These are phyloP conservation scores for Fonsecaea nubica DNA, from an alignment of 2,329 filamentous ascomycete genomes.

Conservation along the genomic window DNA sequence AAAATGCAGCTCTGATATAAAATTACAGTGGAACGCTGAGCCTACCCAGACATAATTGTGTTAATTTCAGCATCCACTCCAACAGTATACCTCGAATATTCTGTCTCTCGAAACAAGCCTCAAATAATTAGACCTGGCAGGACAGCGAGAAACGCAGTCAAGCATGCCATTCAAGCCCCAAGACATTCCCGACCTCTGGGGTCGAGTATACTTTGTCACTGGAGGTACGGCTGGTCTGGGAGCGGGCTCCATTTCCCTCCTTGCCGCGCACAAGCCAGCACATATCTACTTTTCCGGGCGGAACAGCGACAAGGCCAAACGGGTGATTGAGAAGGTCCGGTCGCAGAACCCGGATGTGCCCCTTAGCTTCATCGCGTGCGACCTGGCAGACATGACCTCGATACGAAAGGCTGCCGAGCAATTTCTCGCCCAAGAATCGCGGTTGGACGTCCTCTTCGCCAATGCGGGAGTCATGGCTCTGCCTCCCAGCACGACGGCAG, in stretches of 20 bases:
- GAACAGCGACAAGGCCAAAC: constrained; percentile 45
- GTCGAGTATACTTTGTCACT: constrained; percentile 54
- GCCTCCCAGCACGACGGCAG: constrained; percentile 47
- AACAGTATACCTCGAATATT: background rate
- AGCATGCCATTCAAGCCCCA: constrained; percentile 29
- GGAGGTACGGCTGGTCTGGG: constrained; percentile 57
- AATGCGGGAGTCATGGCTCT: constrained; percentile 58
- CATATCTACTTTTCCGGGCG: constrained; percentile 56
- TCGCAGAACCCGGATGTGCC: constrained; percentile 42
- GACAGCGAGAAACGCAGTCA: background rate
- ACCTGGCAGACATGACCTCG: constrained; percentile 58
- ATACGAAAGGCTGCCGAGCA: constrained; percentile 52
- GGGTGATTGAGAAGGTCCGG: constrained; percentile 49
- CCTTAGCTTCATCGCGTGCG: constrained; percentile 55
- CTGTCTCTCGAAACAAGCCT: background rate
- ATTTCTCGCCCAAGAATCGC: constrained; percentile 50
- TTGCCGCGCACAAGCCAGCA: constrained; percentile 53
- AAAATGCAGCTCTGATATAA: too few species aligned
- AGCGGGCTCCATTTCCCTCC: constrained; percentile 53
- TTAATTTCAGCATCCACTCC: background rate
- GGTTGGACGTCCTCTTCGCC: constrained; percentile 55
- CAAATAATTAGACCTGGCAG: background rate
- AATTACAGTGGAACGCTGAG: too few species aligned
- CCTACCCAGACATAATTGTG: too few species aligned
- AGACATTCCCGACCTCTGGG: constrained; percentile 49